Evolutionary conservation across 1,284 basidiomycete species (phyloP), one percentile per base, ranked within the genome.

Genomic region (Phenoliferia sp.): DNA sequence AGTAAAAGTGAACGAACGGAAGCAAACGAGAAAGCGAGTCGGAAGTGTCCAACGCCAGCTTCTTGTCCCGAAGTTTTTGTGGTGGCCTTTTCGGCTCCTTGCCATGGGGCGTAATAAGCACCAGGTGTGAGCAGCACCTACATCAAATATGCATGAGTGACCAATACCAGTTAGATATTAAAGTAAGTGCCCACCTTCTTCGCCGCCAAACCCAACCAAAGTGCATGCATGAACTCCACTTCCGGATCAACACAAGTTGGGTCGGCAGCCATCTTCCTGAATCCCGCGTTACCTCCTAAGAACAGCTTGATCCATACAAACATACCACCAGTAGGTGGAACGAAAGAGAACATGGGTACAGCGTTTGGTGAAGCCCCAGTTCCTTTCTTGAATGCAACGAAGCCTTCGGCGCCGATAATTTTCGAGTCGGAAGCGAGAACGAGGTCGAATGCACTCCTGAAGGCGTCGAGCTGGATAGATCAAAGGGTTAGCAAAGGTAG

Each of bases 251-350:
- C 79, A 26, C 81, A 81, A 7, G 81, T 83, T 82, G 80, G 2
- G 85, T 86, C 76, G 85, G 85, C 66, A 83, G 80, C 58, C 84
- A 61, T 90, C 81, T 76, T 89, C 83, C 33, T 89, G 76, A 73
- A 82, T 83, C 58, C 90, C 76, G 29, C 29, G 36, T 33, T 22
- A 6, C n/a, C 22, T 52, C 63, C 58, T 33, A 60, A 31, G 59
- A 65, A 65, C 4, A 34, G 22, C 29, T 1, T 2, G 12, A 12
- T 3, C 29, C 86, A 87, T 79, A 55, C 80, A 66, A 70, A 66
- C 73, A 70, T 73, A 16, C 73, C 73, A 15, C 69, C 73, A 12
- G 67, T 57, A 5, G 72, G 68, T 2, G 70, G 62, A 2, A 66
- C 64, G 61, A 74, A 72, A 10, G 66, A 62, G 15, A 69, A 67